Conservation (phyloP, 257 asterid species). For the Marsdenia floribunda region DNA sequence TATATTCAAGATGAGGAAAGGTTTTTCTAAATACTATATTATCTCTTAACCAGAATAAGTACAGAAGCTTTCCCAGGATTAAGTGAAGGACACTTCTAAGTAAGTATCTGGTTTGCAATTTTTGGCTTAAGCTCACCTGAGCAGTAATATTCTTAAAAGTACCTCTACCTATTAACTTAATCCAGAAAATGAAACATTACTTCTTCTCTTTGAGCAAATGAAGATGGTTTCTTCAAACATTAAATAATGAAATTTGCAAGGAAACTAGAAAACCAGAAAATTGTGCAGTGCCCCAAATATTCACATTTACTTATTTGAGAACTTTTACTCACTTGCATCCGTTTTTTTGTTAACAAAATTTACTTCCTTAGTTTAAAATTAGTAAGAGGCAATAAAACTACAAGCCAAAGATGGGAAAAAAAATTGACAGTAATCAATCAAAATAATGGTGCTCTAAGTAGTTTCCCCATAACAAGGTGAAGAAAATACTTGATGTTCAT, state of each 20-base stretch:
- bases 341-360: background rate
- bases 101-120: background rate
- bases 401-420: background rate
- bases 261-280: background rate
- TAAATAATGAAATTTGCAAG: background rate
- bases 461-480: background rate
- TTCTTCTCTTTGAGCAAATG: background rate
- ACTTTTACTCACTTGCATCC: background rate
- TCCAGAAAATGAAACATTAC: background rate
- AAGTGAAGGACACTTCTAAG: background rate
- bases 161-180: background rate
- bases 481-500: background rate
- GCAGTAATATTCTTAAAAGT: background rate
- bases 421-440: background rate
- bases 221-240: background rate
- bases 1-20: background rate
- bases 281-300: background rate
- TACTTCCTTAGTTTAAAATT: background rate
- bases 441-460: background rate
- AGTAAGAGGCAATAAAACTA: background rate
- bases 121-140: background rate
- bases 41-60: background rate
- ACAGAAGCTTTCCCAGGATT: background rate
- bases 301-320: background rate
- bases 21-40: background rate